Percentiles rank a stretch among this genome's conserved stretches.
Evolutionary conservation across 2,329 filamentous ascomycete genomes (phyloP).

Genomic region (Rutstroemia sydowiana): DNA sequence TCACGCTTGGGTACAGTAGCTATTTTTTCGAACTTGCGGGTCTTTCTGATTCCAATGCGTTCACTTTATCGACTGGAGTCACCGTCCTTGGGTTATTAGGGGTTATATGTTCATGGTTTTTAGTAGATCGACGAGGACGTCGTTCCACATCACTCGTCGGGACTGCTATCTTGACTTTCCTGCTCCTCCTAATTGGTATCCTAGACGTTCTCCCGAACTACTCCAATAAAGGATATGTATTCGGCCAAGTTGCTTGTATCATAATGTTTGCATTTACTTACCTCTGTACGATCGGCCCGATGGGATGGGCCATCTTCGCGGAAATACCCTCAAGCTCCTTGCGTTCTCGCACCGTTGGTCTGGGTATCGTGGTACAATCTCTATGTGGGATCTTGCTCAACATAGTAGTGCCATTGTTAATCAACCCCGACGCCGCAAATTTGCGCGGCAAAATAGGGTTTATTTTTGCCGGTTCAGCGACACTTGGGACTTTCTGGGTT

Average conservation of each 20-base stretch:
- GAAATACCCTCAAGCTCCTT: conserved; percentile 5
- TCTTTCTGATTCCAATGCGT: conserved; percentile 30
- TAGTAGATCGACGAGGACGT: conserved; percentile 8
- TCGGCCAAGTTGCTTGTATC: conserved; percentile 5
- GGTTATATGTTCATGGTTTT: conserved; percentile 8
- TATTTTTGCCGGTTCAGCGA: conserved; percentile 3
- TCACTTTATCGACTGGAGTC: conserved; percentile 21
- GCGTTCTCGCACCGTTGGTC: conserved; percentile 3
- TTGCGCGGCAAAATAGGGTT: conserved; percentile 8
- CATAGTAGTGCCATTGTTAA: conserved; percentile 5
- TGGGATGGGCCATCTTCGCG: conserved; percentile 9
- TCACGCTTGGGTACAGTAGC: conserved; percentile 37
- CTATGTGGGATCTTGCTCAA: conserved; percentile 7
- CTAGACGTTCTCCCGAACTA: conserved; percentile 8
- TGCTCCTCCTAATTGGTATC: conserved; percentile 4
- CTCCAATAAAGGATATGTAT: conserved; percentile 1
- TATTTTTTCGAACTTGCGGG: conserved; percentile 42
- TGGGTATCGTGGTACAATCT: conserved; percentile 9
- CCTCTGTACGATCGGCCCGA: conserved; percentile 4
- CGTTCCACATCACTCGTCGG: conserved; percentile 7
- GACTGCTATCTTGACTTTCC: neutral
- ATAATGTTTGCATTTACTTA: conserved; percentile 7
- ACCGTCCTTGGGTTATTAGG: conserved; percentile 2
- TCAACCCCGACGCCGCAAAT: conserved; percentile 6
- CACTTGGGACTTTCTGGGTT: neutral